These are phyloP conservation scores for Glonium stellatum DNA, from an alignment of 495 filamentous ascomycete species.

Conservation along the genomic window DNA sequence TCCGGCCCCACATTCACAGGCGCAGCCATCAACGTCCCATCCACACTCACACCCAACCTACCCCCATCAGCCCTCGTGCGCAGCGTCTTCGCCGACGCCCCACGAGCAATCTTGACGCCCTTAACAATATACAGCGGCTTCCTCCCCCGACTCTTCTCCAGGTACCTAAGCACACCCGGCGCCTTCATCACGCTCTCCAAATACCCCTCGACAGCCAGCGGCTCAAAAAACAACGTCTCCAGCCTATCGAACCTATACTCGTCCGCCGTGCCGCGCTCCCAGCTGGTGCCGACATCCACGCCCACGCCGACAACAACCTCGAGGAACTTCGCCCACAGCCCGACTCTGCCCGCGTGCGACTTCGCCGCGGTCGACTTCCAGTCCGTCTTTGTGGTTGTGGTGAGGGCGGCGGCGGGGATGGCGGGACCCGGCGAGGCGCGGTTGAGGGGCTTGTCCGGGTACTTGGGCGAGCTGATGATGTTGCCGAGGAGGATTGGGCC, in stretches of 20 bases:
- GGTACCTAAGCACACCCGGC: neutral
- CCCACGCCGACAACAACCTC: too few species aligned
- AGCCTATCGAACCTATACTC: too few species aligned
- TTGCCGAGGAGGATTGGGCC: slow-evolving; percentile 1
- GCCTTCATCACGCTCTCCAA: neutral
- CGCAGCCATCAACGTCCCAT: neutral
- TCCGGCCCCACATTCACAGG: slow-evolving; percentile 6
- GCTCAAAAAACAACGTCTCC: neutral
- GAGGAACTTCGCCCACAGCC: neutral
- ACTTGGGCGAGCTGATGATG: neutral
- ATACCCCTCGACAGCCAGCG: neutral
- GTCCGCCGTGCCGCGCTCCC: too few species aligned
- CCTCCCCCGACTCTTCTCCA: neutral
- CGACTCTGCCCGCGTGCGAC: neutral
- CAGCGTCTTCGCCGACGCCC: neutral
- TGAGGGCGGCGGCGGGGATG: neutral
- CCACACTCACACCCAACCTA: neutral
- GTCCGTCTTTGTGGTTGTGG: slow-evolving; percentile 1
- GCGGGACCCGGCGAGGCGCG: neutral
- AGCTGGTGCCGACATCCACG: neutral
- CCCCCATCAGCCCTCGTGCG: neutral
- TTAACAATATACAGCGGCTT: slow-evolving; percentile 13
- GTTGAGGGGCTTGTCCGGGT: slow-evolving; percentile 6
- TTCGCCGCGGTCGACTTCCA: slow-evolving; percentile 6
- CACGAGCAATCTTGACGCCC: slow-evolving; percentile 11